Conservation (phyloP, 371 early-diverging fungal genomes). For the Lichtheimia corymbifera region DNA sequence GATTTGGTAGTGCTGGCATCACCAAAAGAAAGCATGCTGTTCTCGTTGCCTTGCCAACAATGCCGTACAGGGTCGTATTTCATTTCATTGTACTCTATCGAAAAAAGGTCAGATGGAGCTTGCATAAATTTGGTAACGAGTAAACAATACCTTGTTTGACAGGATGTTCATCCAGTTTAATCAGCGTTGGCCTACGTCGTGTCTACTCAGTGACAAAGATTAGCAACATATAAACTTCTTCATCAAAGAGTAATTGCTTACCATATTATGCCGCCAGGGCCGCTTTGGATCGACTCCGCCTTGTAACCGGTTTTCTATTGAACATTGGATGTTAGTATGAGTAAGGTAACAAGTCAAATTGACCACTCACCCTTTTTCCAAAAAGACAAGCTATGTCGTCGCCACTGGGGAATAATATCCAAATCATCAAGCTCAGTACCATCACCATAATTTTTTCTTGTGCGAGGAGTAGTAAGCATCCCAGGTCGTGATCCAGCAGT, state of each 20-base stretch:
- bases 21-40: constrained; percentile 17
- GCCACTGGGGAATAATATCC: constrained; percentile 32
- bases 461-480: constrained; percentile 18
- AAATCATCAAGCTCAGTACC: constrained; percentile 34
- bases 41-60: constrained; percentile 43
- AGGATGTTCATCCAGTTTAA: constrained; percentile 22
- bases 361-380: background rate
- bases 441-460: constrained; percentile 19
- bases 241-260: background rate
- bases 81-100: constrained; percentile 35
- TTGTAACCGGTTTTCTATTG: background rate
- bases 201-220: constrained; percentile 12
- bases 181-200: constrained; percentile 25
- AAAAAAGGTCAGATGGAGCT: background rate
- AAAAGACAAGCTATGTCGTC: constrained; percentile 1
- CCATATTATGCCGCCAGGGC: constrained; percentile 36
- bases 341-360: background rate
- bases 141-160: constrained; percentile 26
- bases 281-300: constrained; percentile 21
- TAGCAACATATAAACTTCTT: background rate
- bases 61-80: constrained; percentile 22
- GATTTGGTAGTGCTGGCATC: background rate
- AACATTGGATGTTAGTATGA: background rate
- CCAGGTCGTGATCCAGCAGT: constrained; percentile 2
- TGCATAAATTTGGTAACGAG: background rate